Percentiles rank a stretch among this genome's conserved stretches.
Conservation (phyloP, 2,329 filamentous ascomycete species). For the Emergomyces pasteurianus region DNA sequence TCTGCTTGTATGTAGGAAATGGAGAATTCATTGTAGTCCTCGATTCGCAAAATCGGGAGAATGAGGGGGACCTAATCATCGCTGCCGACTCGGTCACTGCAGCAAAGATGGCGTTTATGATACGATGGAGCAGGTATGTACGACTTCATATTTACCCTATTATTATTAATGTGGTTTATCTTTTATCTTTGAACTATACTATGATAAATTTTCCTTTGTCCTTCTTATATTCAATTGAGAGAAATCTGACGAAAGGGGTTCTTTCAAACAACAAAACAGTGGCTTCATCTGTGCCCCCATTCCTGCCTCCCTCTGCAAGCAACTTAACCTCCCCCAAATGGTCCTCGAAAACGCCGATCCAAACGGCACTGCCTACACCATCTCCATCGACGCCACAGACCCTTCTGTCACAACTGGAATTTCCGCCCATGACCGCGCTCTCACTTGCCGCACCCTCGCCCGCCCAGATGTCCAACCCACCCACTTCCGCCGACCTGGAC, state of each 20-base stretch:
- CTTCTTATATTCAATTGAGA: not conserved
- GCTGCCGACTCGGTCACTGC: constrained; percentile 74
- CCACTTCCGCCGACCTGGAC: constrained; percentile 70
- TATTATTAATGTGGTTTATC: not conserved
- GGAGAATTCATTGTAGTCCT: constrained; percentile 94
- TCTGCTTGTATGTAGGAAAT: constrained; percentile 38
- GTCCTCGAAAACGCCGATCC: constrained; percentile 67
- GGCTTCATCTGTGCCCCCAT: constrained; percentile 88
- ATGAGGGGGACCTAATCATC: constrained; percentile 97
- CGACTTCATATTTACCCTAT: not conserved
- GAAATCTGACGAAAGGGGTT: not conserved
- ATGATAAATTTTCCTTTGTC: not conserved
- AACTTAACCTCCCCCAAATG: constrained; percentile 80
- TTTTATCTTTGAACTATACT: not conserved
- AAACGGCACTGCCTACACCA: constrained; percentile 83
- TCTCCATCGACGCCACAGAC: constrained; percentile 72
- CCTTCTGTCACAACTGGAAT: constrained; percentile 76
- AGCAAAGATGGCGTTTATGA: constrained; percentile 89
- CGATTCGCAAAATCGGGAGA: constrained; percentile 84
- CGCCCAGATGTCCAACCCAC: constrained; percentile 45
- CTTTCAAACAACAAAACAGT: constrained; percentile 25
- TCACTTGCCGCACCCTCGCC: constrained; percentile 70
- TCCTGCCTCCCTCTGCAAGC: constrained; percentile 52
- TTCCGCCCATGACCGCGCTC: constrained; percentile 70
- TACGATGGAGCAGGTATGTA: constrained; percentile 61